Evolutionary conservation across 225 moss, liverwort and hornwort species (phyloP).

Genomic region (Pseudoscleropodium purum): DNA sequence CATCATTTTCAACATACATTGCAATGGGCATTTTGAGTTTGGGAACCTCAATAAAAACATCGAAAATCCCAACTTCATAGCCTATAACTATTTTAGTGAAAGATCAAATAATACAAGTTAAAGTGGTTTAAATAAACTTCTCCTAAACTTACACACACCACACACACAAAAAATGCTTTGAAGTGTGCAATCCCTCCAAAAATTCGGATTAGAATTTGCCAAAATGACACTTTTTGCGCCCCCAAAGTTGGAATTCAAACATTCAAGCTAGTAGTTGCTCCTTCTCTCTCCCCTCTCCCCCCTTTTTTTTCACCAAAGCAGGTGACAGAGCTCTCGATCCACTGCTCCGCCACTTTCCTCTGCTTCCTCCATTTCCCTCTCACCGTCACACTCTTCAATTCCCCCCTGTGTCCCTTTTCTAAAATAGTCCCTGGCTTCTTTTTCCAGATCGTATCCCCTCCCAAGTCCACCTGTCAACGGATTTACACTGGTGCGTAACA

Average conservation of each 20-base stretch:
- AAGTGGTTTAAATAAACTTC: too few relatives aligned
- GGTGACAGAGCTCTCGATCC: too few relatives aligned
- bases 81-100: too few relatives aligned
- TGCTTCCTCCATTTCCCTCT: background rate
- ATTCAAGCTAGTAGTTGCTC: too few relatives aligned
- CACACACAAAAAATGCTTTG: too few relatives aligned
- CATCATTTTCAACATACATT: rapidly evolving
- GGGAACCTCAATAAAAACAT: rapidly evolving
- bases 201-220: too few relatives aligned
- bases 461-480: background rate
- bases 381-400: background rate
- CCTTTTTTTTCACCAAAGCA: background rate
- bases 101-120: background rate
- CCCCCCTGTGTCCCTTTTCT: background rate
- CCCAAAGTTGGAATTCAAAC: too few relatives aligned
- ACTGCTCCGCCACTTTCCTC: background rate
- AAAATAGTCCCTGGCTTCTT: background rate
- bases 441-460: background rate
- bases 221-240: too few relatives aligned
- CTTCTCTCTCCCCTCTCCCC: too few relatives aligned
- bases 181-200: too few relatives aligned
- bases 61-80: background rate
- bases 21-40: rapidly evolving
- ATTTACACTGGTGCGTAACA: background rate
- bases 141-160: background rate